phyloP scores from a whole-genome alignment of 495 filamentous ascomycete genomes.

The Xylaria flabelliformis region DNA sequence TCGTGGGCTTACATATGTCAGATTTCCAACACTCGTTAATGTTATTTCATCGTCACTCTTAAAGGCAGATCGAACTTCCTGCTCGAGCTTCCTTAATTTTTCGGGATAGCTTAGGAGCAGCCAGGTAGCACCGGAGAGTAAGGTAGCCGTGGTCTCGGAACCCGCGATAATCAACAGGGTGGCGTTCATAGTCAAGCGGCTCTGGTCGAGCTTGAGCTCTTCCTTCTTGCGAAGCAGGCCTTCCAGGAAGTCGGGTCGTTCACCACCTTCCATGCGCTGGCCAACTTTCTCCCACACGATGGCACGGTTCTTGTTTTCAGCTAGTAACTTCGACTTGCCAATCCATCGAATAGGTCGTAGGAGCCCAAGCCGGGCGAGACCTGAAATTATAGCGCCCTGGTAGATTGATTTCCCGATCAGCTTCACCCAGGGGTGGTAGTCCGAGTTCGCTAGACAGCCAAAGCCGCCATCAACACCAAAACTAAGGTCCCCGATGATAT shows the following conservation, averaged over 20 bases:
- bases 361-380: constrained; percentile 29
- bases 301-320: constrained; percentile 42
- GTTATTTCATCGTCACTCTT: constrained; percentile 58
- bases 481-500: constrained; percentile 65
- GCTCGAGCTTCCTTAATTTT: constrained; percentile 48
- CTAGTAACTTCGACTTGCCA: constrained; percentile 25
- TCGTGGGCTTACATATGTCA: constrained; percentile 48
- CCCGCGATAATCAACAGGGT: constrained; percentile 52
- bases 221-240: constrained; percentile 56
- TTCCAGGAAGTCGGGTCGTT: constrained; percentile 55
- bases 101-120: constrained; percentile 55
- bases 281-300: constrained; percentile 48
- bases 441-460: constrained; percentile 53
- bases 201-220: constrained; percentile 42
- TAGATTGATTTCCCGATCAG: constrained; percentile 48
- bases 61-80: constrained; percentile 61
- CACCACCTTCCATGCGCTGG: constrained; percentile 48
- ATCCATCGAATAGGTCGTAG: background rate
- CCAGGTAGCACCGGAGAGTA: constrained; percentile 59
- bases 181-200: constrained; percentile 39
- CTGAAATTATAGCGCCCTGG: constrained; percentile 36
- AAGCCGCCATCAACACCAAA: constrained; percentile 63
- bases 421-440: constrained; percentile 61
- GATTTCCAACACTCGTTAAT: constrained; percentile 47
- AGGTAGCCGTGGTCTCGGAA: constrained; percentile 66